Conservation (phyloP, 75 land plant genomes). For the Larix kaempferi region DNA sequence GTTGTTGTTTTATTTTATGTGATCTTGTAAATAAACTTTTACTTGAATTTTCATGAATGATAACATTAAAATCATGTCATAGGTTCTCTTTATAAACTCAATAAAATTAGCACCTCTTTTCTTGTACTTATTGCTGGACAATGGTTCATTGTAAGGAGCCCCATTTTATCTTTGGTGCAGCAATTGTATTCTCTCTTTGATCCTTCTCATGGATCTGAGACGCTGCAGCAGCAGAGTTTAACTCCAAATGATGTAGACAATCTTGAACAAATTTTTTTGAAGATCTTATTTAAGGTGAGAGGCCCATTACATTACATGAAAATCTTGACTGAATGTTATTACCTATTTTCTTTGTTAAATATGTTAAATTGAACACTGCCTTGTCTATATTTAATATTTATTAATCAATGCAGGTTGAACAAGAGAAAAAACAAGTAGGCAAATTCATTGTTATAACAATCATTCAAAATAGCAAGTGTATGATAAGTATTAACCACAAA, state of each 20-base stretch:
- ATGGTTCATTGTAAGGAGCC: not conserved
- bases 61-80: not conserved
- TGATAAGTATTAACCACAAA: no score
- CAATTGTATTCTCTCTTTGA: slow-evolving; percentile 90
- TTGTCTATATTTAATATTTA: no score
- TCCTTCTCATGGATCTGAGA: slow-evolving; percentile 69
- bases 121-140: not conserved
- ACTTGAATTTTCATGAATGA: not conserved
- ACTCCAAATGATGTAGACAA: slow-evolving; percentile 52
- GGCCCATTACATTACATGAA: not conserved
- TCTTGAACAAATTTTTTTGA: slow-evolving; percentile 78
- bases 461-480: no score
- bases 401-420: no score
- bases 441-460: no score
- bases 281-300: slow-evolving; percentile 67
- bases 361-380: no score
- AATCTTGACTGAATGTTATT: no score
- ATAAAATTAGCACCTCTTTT: not conserved
- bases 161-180: slow-evolving; percentile 26
- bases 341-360: no score
- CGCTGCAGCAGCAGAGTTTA: slow-evolving; percentile 65
- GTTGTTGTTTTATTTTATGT: no score
- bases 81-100: not conserved
- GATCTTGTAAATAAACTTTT: no score
- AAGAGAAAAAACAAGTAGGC: no score